Evolutionary conservation across 2,329 filamentous ascomycete species (phyloP).

Genomic region (Metarhizium anisopliae): DNA sequence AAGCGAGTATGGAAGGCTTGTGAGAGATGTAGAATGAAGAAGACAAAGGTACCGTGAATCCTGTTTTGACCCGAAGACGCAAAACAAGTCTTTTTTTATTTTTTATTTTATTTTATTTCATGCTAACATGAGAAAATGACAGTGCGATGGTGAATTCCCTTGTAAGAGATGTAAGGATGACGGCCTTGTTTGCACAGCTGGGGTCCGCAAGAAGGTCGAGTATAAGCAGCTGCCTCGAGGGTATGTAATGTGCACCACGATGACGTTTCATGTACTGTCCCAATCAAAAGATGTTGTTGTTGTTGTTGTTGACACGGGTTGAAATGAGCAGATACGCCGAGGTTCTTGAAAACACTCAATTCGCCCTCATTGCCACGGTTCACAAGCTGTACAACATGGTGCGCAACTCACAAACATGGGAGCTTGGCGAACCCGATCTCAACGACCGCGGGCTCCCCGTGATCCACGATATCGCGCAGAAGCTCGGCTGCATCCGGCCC

Average conservation of each 20-base stretch:
- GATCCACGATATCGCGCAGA: slow-evolving; percentile 56
- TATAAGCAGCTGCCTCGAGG: slow-evolving; percentile 57
- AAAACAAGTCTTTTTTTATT: no score
- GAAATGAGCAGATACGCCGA: slow-evolving; percentile 44
- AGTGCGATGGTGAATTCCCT: slow-evolving; percentile 58
- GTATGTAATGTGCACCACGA: slow-evolving; percentile 26
- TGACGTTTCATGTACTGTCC: not conserved
- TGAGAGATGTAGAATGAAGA: slow-evolving; percentile 60
- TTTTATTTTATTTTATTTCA: no score
- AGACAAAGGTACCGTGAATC: slow-evolving; percentile 47
- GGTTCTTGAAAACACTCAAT: slow-evolving; percentile 56
- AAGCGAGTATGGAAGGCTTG: slow-evolving; percentile 61
- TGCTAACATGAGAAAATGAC: no score
- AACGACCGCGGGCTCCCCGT: slow-evolving; percentile 55
- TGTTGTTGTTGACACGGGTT: not conserved
- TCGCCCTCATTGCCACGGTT: slow-evolving; percentile 54
- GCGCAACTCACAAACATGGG: slow-evolving; percentile 47
- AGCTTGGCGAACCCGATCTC: slow-evolving; percentile 52
- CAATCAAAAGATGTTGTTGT: no score
- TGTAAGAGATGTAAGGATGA: slow-evolving; percentile 61
- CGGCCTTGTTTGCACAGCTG: slow-evolving; percentile 53
- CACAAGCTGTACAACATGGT: slow-evolving; percentile 60
- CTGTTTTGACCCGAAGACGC: no score
- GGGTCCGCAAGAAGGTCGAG: slow-evolving; percentile 57
- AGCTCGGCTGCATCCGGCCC: slow-evolving; percentile 54